Base-by-base conservation (phyloP, 2,329 filamentous ascomycete genomes). In the Colletotrichum coccodes region DNA sequence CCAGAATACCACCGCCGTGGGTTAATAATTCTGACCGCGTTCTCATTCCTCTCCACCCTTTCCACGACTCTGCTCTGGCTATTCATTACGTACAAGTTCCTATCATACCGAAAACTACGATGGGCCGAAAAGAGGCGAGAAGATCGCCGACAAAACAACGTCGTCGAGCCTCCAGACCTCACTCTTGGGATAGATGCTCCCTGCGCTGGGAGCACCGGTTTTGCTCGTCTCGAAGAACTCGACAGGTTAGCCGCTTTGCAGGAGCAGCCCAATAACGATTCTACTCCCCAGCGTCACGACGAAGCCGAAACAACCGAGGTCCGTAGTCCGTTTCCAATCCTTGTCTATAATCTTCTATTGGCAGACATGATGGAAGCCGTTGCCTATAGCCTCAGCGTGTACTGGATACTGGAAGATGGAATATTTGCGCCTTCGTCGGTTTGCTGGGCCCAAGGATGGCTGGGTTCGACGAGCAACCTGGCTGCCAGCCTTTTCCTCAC, bases 261-360 rank as follows among this genome's bases (percentile, higher is more conserved):
- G 18, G 61, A 46, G n/a, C 42, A 36, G 14, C 4, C 6, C 7
- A 28, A 14, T 18, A 30, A 28, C 0, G 53, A 34, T 9, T 14
- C 14, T 1, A 32, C 42, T 3, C n/a, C n/a, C n/a, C n/a, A n/a
- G n/a, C n/a, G n/a, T n/a, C n/a, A n/a, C n/a, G 14, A 26, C 2
- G 28, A 49, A 23, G 49, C 36, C 6, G 58, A 62, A 12, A 30
- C 23, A 5, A 28, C 23, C 4, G 23, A 53, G 4, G 12, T 28
- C 1, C 49, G 42, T n/a, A 89, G 89, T 70, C 88, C 90, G 74
- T 89, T 89, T 72, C 80, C 89, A 18, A 80, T 90, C 3, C 79
- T 90, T 4, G 85, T 90, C 63, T 86, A 87, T 75, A 90, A 90
- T 73, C 83, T 90, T 11, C 77, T 90, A 4, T 76, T 88, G 61